These are phyloP conservation scores for Diospyros kaki DNA, from an alignment of 148 eudicot genomes.

Conservation along the genomic window DNA sequence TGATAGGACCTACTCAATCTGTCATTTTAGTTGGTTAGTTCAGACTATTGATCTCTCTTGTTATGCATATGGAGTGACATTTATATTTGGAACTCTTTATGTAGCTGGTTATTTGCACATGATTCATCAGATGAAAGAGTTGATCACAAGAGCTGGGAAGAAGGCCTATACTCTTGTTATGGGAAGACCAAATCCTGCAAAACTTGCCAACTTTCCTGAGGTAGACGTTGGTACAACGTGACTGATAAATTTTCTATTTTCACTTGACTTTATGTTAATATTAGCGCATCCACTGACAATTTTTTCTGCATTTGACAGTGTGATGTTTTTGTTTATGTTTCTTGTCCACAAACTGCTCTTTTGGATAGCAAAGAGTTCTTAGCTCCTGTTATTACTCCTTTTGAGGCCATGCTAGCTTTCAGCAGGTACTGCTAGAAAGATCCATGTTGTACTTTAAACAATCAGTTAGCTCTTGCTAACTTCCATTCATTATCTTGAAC, in stretches of 20 bases:
- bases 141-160: constrained; percentile 71
- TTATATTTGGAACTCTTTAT: constrained; percentile 16
- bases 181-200: constrained; percentile 94
- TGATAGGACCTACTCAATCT: not conserved
- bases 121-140: constrained; percentile 70
- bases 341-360: constrained; percentile 92
- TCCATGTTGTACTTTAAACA: not conserved
- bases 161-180: constrained; percentile 75
- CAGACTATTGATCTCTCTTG: no score
- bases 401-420: constrained; percentile 82
- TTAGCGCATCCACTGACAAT: not conserved
- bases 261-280: no score
- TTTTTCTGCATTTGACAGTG: constrained; percentile 46
- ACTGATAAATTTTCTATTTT: not conserved
- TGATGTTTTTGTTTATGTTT: constrained; percentile 77
- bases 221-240: constrained; percentile 24
- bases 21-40: not conserved
- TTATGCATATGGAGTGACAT: not conserved
- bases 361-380: constrained; percentile 96
- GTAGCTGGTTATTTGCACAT: constrained; percentile 87
- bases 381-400: constrained; percentile 95
- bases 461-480: not conserved
- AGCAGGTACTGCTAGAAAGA: constrained; percentile 41
- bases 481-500: not conserved
- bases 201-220: constrained; percentile 96